Conservation (phyloP, 78 protist species). For the Planoprotostelium fungivorum region DNA sequence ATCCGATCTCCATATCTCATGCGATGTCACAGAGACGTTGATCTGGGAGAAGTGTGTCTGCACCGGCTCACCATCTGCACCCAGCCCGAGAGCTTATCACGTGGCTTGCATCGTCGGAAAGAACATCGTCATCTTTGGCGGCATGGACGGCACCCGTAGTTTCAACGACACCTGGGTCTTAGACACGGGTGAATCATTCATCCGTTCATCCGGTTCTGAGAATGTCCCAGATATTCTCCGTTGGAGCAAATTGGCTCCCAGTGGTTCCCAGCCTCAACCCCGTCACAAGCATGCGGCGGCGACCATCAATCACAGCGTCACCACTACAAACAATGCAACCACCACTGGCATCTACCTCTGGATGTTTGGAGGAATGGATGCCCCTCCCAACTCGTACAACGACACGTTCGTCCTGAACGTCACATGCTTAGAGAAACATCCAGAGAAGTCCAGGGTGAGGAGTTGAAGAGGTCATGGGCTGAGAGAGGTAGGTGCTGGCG, state of each 20-base stretch:
- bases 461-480: no score
- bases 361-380: background rate
- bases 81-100: constrained; percentile 52
- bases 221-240: background rate
- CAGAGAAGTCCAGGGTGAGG: background rate
- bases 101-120: constrained; percentile 28
- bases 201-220: background rate
- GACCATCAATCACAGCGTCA: background rate
- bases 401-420: background rate
- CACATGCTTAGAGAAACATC: no score
- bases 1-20: constrained; percentile 3
- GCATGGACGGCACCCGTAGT: constrained; percentile 32
- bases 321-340: no score
- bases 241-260: background rate
- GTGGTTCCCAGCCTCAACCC: background rate
- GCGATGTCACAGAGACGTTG: background rate
- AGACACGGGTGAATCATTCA: background rate
- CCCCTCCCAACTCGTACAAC: background rate
- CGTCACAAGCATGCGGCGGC: background rate
- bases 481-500: no score
- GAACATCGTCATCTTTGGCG: constrained; percentile 38
- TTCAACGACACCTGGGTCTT: background rate
- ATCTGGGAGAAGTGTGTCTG: background rate
- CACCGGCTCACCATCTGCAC: constrained; percentile 2
- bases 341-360: no score